These are phyloP conservation scores for Leccinum ochraceum DNA, from an alignment of 768 basidiomycete genomes.

Conservation along the genomic window DNA sequence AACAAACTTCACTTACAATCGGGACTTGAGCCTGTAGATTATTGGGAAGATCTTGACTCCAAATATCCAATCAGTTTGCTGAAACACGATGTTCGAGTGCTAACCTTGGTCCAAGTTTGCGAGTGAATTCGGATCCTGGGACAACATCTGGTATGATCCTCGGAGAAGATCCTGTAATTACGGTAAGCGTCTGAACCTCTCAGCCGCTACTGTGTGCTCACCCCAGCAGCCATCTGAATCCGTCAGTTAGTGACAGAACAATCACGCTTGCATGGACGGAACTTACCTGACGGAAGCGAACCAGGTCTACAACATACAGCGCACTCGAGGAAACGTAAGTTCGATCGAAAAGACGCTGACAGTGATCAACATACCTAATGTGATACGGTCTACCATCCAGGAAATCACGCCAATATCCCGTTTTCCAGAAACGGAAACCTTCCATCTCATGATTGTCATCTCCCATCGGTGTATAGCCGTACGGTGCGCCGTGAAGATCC, in stretches of 20 bases:
- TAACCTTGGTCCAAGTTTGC: constrained; percentile 93
- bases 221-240: constrained; percentile 56
- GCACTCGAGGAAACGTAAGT: constrained; percentile 55
- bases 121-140: constrained; percentile 91
- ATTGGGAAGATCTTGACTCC: constrained; percentile 81
- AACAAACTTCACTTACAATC: constrained; percentile 66
- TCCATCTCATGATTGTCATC: constrained; percentile 95
- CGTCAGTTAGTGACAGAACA: background rate
- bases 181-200: constrained; percentile 1
- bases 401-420: constrained; percentile 92
- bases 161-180: constrained; percentile 74
- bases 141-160: constrained; percentile 90
- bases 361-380: constrained; percentile 66
- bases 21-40: constrained; percentile 91
- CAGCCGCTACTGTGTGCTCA: constrained; percentile 28
- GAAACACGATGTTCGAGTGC: background rate
- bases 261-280: background rate
- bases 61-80: background rate
- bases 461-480: constrained; percentile 98
- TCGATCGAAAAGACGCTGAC: background rate
- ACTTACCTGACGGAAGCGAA: constrained; percentile 85
- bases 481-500: constrained; percentile 90
- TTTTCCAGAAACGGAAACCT: constrained; percentile 99
- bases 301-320: constrained; percentile 93
- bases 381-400: constrained; percentile 86